A percentile compares a stretch with the other conserved stretches of the same genome.
phyloP scores from a whole-genome alignment of 1,284 basidiomycete genomes.

The Fomitopsis pinicola region DNA sequence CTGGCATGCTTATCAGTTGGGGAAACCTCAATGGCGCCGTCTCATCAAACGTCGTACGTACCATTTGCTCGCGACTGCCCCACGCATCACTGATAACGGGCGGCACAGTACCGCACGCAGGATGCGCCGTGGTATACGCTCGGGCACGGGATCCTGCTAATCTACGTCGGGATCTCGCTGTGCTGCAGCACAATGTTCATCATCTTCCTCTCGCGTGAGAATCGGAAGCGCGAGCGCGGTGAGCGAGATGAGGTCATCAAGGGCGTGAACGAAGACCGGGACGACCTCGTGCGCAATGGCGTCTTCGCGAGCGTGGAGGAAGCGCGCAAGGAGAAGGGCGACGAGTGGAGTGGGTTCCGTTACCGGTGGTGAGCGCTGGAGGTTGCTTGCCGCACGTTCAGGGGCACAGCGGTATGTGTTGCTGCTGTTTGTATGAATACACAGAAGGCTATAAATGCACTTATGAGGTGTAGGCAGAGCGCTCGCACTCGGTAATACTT shows the following conservation, averaged over 20 bases:
- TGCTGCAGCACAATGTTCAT: conserved; percentile 35
- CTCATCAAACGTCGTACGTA: conserved; percentile 40
- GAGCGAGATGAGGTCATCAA: conserved; percentile 43
- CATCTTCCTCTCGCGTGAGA: conserved; percentile 36
- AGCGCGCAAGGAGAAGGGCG: conserved; percentile 34
- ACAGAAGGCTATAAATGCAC: too few species aligned
- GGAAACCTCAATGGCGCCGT: conserved; percentile 45
- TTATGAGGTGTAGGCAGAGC: too few species aligned
- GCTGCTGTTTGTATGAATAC: not conserved
- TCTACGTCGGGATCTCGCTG: conserved; percentile 44
- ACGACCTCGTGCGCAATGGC: conserved; percentile 27
- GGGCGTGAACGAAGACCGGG: conserved; percentile 25
- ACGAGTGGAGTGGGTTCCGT: conserved; percentile 34
- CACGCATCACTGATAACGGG: not conserved
- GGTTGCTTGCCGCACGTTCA: not conserved
- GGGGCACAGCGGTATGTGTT: not conserved
- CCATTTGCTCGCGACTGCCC: not conserved
- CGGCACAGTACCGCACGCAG: conserved; percentile 16
- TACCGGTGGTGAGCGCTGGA: conserved; percentile 14
- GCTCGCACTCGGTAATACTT: too few species aligned
- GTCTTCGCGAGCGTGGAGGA: conserved; percentile 29
- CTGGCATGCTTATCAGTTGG: conserved; percentile 38
- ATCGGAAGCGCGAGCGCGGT: conserved; percentile 40
- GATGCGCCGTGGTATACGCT: conserved; percentile 43
- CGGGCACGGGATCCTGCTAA: conserved; percentile 47